Percentiles rank a stretch among this genome's conserved stretches.
These are phyloP conservation scores for Skeletonema marinoi DNA, from an alignment of 108 stramenopile genomes.

Conservation along the genomic window DNA sequence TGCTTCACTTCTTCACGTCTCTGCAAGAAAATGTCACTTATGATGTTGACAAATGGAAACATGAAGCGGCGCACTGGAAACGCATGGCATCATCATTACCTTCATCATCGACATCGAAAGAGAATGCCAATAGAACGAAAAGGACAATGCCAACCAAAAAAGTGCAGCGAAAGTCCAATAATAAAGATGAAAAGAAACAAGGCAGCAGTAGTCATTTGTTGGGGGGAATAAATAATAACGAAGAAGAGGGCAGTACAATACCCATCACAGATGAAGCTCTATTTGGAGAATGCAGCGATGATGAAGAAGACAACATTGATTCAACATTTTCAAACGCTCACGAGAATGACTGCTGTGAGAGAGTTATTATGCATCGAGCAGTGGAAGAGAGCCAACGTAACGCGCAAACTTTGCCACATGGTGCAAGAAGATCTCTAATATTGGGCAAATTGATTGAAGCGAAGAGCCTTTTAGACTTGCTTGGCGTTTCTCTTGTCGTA, in stretches of 20 bases:
- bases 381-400: neutral
- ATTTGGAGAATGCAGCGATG: constrained; percentile 34
- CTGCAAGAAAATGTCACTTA: constrained; percentile 70
- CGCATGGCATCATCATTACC: neutral
- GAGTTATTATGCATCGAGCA: neutral
- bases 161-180: neutral
- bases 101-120: neutral
- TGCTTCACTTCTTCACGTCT: constrained; percentile 64
- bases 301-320: neutral
- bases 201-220: neutral
- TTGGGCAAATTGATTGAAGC: constrained; percentile 40
- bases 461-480: constrained; percentile 31
- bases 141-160: neutral
- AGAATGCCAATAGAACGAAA: neutral
- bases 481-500: constrained; percentile 59
- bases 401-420: neutral
- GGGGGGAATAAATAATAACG: neutral
- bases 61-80: constrained; percentile 46
- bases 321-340: neutral
- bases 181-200: neutral
- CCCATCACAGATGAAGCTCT: constrained; percentile 46
- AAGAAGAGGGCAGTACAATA: constrained; percentile 17
- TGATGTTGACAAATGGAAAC: constrained; percentile 77
- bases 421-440: constrained; percentile 10
- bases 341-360: neutral